phyloP scores from a whole-genome alignment of 305 asterid species.

The Solanum hybrid region DNA sequence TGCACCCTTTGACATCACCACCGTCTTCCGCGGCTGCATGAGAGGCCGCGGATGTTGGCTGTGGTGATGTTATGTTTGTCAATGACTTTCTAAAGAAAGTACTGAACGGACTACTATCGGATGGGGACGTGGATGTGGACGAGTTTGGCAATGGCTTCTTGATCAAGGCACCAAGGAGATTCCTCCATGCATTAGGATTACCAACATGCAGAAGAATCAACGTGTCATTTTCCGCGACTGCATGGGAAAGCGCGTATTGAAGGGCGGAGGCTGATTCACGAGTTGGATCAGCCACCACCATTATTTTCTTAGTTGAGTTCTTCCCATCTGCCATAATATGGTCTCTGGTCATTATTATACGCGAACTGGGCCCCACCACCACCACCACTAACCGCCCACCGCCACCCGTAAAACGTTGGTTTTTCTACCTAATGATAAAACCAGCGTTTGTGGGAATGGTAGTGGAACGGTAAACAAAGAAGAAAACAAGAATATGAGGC shows the following conservation, averaged over 20 bases:
- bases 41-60: background rate
- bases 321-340: background rate
- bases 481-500: slow-evolving; percentile 20
- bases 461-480: slow-evolving; percentile 4
- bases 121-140: background rate
- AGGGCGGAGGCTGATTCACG: slow-evolving; percentile 67
- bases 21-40: background rate
- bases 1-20: background rate
- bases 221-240: slow-evolving; percentile 39
- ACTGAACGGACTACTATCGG: background rate
- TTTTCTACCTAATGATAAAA: background rate
- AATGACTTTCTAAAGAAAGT: slow-evolving; percentile 5
- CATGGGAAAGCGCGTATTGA: slow-evolving; percentile 55
- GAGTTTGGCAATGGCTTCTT: slow-evolving; percentile 17
- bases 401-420: slow-evolving; percentile 12
- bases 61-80: background rate
- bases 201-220: slow-evolving; percentile 45
- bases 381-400: slow-evolving; percentile 11
- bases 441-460: background rate
- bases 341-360: background rate
- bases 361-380: slow-evolving; percentile 1
- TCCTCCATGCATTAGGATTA: slow-evolving; percentile 45
- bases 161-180: slow-evolving; percentile 38
- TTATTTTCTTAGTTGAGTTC: slow-evolving; percentile 29
- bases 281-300: slow-evolving; percentile 70